Evolutionary conservation across 768 basidiomycete genomes (phyloP), one percentile per base, ranked within the genome.

Genomic region (Agaricus subrufescens): DNA sequence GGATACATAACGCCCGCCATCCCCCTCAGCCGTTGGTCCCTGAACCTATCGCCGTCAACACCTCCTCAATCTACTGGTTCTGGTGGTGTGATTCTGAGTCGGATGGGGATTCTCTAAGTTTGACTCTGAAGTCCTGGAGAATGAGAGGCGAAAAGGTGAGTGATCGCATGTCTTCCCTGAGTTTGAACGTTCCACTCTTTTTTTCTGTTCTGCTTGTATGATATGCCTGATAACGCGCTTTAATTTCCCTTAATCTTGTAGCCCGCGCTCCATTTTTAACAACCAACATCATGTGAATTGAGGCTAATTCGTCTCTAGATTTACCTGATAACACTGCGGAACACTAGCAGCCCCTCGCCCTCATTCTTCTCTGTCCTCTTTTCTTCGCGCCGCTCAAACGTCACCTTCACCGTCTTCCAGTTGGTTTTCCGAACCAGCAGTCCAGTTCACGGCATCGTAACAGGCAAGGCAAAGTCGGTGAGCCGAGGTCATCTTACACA

Each of bases 21-120:
- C 56, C 19, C 40, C 53, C 31, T 39, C 42, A 1, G 53, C 55
- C 38, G 40, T 44, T 12, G 7, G 19, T 44, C 15, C 9, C 34
- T 26, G 42, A 30, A 34, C 15, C 46, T 11, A 37, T 40, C 30
- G 44, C 30, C 26, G 25, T 39, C 58, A 34, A 65, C 64, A 3
- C 58, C 67, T 11, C 52, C 59, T 4, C 54, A 55, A 30, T 40
- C 54, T 2, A n/a, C 58, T 5, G 58, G 62, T 40, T 50, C 61
- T 1, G 67, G 68, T 27, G 65, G 64, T 4, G 70, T 73, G 1
- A 60, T 75, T 5, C 61, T 77, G 25, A 73, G 71, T 43, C 65
- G 73, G 1, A 74, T 75, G 19, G 73, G 73, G 4, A 75, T 73
- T 26, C 71, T 77, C 10, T 73, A 73, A 38, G 8, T 8, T 61